Percentiles rank a stretch among this genome's conserved stretches.
Evolutionary conservation across 192 early-diverging fungal genomes (phyloP).

Genomic region (Obelidium mucronatum): DNA sequence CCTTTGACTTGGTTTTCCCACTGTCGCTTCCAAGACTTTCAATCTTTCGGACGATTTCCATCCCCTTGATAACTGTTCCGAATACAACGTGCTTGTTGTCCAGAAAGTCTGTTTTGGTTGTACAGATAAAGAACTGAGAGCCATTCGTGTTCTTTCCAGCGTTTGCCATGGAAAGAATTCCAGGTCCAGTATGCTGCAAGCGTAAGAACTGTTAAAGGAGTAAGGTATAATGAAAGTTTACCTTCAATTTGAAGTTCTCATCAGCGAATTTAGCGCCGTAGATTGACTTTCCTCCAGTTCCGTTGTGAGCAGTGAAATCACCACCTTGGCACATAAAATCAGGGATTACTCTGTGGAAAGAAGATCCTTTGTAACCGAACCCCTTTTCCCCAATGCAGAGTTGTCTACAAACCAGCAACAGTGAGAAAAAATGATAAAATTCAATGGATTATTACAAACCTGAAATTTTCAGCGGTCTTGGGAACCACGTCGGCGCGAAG

Average conservation of each 20-base stretch:
- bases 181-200: slow-evolving; percentile 67
- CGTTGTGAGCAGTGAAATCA: slow-evolving; percentile 82
- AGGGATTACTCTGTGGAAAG: slow-evolving; percentile 89
- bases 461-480: slow-evolving; percentile 90
- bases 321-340: slow-evolving; percentile 78
- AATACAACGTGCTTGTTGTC: slow-evolving; percentile 63
- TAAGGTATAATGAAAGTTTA: background rate
- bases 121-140: slow-evolving; percentile 84
- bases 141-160: slow-evolving; percentile 57
- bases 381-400: slow-evolving; percentile 59
- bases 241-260: slow-evolving; percentile 91
- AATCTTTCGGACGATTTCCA: slow-evolving; percentile 72
- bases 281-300: slow-evolving; percentile 87
- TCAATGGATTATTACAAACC: too few species aligned
- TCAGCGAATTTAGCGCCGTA: slow-evolving; percentile 88
- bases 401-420: slow-evolving; percentile 77
- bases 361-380: slow-evolving; percentile 74
- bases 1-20: slow-evolving; percentile 38
- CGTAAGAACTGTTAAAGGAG: slow-evolving; percentile 47
- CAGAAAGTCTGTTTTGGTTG: slow-evolving; percentile 81
- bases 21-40: slow-evolving; percentile 29
- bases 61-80: slow-evolving; percentile 55
- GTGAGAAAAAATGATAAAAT: too few species aligned
- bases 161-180: slow-evolving; percentile 60
- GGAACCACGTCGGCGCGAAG: slow-evolving; percentile 56